phyloP scores from a whole-genome alignment of 1,139 yeast genomes.

The Pichia sp. region DNA sequence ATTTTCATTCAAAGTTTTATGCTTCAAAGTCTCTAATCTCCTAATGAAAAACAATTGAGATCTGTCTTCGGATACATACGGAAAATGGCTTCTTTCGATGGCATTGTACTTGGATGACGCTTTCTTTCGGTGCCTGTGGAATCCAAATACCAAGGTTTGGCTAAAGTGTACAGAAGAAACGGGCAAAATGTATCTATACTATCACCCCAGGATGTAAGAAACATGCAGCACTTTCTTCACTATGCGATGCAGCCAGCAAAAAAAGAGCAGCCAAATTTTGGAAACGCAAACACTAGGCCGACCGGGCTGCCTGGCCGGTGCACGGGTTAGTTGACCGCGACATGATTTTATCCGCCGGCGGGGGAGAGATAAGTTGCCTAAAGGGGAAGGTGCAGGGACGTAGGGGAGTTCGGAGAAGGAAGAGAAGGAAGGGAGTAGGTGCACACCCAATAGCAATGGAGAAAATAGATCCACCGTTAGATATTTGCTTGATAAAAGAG shows the following conservation, averaged over 20 bases:
- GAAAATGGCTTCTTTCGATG: conserved; percentile 30
- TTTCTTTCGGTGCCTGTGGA: not conserved
- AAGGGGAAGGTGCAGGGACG: not conserved
- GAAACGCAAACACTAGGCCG: not conserved
- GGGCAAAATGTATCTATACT: too few species aligned
- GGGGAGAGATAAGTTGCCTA: not conserved
- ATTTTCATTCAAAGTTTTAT: conserved; percentile 1
- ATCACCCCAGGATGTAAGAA: not conserved
- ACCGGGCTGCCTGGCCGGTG: not conserved
- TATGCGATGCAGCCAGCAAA: not conserved
- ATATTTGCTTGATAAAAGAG: too few species aligned
- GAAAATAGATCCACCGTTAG: too few species aligned
- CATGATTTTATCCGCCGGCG: not conserved
- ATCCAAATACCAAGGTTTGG: too few species aligned
- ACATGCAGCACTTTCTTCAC: not conserved
- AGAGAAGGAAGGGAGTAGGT: too few species aligned
- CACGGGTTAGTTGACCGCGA: not conserved
- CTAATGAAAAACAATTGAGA: not conserved
- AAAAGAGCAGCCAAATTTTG: not conserved
- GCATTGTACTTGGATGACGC: conserved; percentile 11
- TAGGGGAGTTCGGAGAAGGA: too few species aligned
- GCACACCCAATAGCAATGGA: too few species aligned
- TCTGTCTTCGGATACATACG: too few species aligned
- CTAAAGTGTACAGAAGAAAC: too few species aligned
- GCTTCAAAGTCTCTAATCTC: not conserved